These are phyloP conservation scores for Epichloe typhina DNA, from an alignment of 2,329 filamentous ascomycete genomes.

Conservation along the genomic window DNA sequence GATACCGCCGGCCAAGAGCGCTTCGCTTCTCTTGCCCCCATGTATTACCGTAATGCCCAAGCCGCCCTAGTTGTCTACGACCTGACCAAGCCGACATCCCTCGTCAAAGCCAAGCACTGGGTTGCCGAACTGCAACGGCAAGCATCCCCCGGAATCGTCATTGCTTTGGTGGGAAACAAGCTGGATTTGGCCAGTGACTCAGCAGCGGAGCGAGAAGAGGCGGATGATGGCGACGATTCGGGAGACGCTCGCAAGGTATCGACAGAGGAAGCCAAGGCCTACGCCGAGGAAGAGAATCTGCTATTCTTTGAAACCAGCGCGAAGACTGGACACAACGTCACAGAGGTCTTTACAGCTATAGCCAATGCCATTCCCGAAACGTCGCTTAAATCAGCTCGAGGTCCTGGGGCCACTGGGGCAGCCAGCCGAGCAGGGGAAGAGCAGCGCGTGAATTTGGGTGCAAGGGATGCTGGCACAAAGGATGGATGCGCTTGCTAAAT, in stretches of 20 bases:
- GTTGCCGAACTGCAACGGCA: constrained; percentile 94
- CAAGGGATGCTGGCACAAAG: constrained; percentile 63
- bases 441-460: constrained; percentile 71
- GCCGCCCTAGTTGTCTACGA: constrained; percentile 97
- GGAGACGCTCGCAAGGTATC: constrained; percentile 77
- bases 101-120: constrained; percentile 97
- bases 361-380: constrained; percentile 97
- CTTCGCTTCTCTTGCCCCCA: constrained; percentile 89
- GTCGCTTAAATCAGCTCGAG: constrained; percentile 77
- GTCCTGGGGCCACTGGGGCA: constrained; percentile 49
- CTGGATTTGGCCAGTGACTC: constrained; percentile 67
- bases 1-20: constrained; percentile 97
- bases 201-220: constrained; percentile 31
- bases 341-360: constrained; percentile 94
- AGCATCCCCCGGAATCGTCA: constrained; percentile 85
- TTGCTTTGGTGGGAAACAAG: constrained; percentile 95
- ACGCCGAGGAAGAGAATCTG: constrained; percentile 87
- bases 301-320: constrained; percentile 97
- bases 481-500: constrained; percentile 78
- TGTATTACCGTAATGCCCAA: constrained; percentile 99
- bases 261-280: constrained; percentile 80
- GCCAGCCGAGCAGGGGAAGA: constrained; percentile 50
- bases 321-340: constrained; percentile 89
- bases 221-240: constrained; percentile 45
- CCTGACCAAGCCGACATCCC: constrained; percentile 87